Percentiles rank a stretch among this genome's conserved stretches.
Evolutionary conservation across 208 protist genomes (phyloP).

Genomic region (Herpetomonas muscarum): DNA sequence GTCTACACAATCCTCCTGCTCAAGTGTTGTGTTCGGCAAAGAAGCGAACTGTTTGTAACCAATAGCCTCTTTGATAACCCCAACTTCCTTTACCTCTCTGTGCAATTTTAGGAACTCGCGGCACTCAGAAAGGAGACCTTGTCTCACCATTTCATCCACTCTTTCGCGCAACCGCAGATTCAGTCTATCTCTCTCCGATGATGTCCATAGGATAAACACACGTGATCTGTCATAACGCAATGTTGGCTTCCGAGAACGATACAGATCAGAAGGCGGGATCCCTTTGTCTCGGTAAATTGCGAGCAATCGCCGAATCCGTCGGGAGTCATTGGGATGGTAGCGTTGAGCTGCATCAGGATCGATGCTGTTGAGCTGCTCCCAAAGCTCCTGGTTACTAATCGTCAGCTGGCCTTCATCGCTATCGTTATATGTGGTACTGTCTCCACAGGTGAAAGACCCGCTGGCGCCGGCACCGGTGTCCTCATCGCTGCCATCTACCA

Average conservation of each 20-base stretch:
- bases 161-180: slow-evolving; percentile 44
- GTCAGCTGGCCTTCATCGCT: slow-evolving; percentile 3
- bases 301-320: slow-evolving; percentile 72
- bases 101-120: slow-evolving; percentile 22
- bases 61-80: slow-evolving; percentile 42
- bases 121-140: slow-evolving; percentile 67
- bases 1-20: slow-evolving; percentile 8
- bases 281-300: slow-evolving; percentile 63
- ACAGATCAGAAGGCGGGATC: slow-evolving; percentile 49
- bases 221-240: slow-evolving; percentile 32
- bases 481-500: slow-evolving; percentile 13
- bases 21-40: slow-evolving; percentile 1
- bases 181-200: slow-evolving; percentile 32
- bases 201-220: slow-evolving; percentile 71
- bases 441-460: not conserved
- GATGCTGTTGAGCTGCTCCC: slow-evolving; percentile 53
- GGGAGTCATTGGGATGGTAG: slow-evolving; percentile 83
- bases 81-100: not conserved
- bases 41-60: slow-evolving; percentile 75
- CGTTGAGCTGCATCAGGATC: slow-evolving; percentile 57
- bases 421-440: slow-evolving; percentile 1
- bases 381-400: slow-evolving; percentile 20
- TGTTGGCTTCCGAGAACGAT: slow-evolving; percentile 8
- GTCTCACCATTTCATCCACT: slow-evolving; percentile 75
- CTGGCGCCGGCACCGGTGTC: slow-evolving; percentile 6